A percentile compares a stretch with the other conserved stretches of the same genome.
Conservation (phyloP, 2,329 filamentous ascomycete genomes). For the Alternaria viburni region DNA sequence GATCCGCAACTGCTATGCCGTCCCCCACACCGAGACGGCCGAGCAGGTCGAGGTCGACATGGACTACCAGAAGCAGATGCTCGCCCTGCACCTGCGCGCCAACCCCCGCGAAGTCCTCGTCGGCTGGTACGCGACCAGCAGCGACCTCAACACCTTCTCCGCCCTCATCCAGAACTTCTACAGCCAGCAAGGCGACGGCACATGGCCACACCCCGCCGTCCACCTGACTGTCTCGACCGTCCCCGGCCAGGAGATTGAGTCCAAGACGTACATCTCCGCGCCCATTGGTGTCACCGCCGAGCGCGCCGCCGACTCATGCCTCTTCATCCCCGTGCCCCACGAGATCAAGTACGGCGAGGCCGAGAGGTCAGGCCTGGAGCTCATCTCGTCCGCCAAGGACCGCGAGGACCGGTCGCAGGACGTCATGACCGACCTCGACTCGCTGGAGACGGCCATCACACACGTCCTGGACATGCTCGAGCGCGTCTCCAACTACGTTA, state of each 20-base stretch:
- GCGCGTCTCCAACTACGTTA: conserved; percentile 89
- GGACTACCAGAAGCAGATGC: conserved; percentile 99
- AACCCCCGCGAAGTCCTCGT: conserved; percentile 92
- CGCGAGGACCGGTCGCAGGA: conserved; percentile 74
- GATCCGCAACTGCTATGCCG: conserved; percentile 95
- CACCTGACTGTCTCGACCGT: conserved; percentile 94
- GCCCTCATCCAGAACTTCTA: conserved; percentile 99
- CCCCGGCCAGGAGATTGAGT: conserved; percentile 85
- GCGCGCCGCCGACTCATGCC: conserved; percentile 91
- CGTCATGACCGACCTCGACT: conserved; percentile 87
- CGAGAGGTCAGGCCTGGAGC: conserved; percentile 78
- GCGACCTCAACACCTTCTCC: conserved; percentile 97
- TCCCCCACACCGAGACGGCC: conserved; percentile 96
- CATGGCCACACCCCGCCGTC: conserved; percentile 95
- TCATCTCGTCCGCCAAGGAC: conserved; percentile 83
- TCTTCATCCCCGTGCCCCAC: conserved; percentile 97
- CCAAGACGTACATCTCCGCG: conserved; percentile 91
- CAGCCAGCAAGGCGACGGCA: conserved; percentile 93
- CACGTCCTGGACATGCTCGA: conserved; percentile 89
- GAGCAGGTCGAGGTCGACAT: conserved; percentile 99
- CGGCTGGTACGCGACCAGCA: conserved; percentile 97
- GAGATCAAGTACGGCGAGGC: conserved; percentile 88
- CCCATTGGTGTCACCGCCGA: conserved; percentile 95
- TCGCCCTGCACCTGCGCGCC: conserved; percentile 90
- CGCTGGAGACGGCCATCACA: conserved; percentile 82